Percentiles rank a stretch among this genome's conserved stretches.
These are phyloP conservation scores for Russula foetens DNA, from an alignment of 768 basidiomycete genomes.

Conservation along the genomic window DNA sequence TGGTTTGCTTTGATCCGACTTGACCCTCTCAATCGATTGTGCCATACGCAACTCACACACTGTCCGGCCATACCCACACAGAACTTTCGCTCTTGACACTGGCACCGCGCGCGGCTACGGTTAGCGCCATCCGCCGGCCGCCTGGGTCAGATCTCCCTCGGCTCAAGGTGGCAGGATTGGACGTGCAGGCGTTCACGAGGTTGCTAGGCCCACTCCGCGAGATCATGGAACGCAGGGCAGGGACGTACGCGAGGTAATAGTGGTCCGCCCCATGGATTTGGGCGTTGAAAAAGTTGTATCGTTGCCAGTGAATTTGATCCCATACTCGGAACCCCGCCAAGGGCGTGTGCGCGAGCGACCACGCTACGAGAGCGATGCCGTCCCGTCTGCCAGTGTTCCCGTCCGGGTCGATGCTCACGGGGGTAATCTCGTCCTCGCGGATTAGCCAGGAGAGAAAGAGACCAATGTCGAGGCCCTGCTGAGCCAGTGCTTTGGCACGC, in stretches of 20 bases:
- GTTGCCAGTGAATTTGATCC: background rate
- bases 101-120: conserved; percentile 93
- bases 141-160: conserved; percentile 43
- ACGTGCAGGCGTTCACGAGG: conserved; percentile 89
- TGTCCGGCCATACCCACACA: conserved; percentile 34
- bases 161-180: conserved; percentile 89
- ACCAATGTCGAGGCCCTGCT: conserved; percentile 28
- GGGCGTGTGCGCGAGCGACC: no score
- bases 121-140: conserved; percentile 60
- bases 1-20: no score
- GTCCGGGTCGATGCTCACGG: background rate
- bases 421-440: conserved; percentile 3
- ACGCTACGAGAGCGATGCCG: conserved; percentile 12
- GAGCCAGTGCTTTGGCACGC: conserved; percentile 10
- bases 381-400: conserved; percentile 13
- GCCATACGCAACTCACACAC: no score
- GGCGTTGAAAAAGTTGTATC: conserved; percentile 1
- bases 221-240: conserved; percentile 84
- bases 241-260: conserved; percentile 44
- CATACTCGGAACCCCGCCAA: conserved; percentile 6
- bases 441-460: conserved; percentile 19
- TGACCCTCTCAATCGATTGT: background rate
- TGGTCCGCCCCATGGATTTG: conserved; percentile 8
- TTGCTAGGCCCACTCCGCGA: conserved; percentile 88
- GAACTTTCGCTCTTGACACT: conserved; percentile 86